Conservation (phyloP, 306 rosid species). For the Prosopis cineraria region DNA sequence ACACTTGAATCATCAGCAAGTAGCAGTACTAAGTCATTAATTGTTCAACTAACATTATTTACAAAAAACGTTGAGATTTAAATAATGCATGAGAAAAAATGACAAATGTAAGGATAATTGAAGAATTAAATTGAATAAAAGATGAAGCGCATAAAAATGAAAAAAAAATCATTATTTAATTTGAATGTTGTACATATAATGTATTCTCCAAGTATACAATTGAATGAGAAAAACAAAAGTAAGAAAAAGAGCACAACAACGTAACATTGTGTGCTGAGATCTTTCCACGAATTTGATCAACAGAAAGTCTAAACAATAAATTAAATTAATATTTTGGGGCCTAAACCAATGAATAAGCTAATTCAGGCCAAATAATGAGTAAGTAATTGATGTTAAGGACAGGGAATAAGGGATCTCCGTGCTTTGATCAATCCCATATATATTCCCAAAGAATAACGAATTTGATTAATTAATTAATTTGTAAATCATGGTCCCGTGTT, state of each 20-base stretch:
- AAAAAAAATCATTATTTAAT: not conserved
- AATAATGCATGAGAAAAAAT: not conserved
- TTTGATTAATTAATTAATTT: not conserved
- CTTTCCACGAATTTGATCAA: not conserved
- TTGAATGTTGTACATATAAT: slow-evolving; percentile 13
- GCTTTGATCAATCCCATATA: slow-evolving; percentile 18
- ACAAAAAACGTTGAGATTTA: not conserved
- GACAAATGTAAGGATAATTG: not conserved
- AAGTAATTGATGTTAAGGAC: slow-evolving; percentile 4
- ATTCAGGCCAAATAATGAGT: slow-evolving; percentile 40
- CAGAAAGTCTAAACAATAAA: not conserved
- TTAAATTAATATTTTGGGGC: slow-evolving; percentile 27
- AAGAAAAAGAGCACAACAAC: not conserved
- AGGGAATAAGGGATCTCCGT: slow-evolving; percentile 29
- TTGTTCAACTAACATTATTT: not conserved
- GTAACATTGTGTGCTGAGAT: not conserved
- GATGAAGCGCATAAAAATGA: not conserved
- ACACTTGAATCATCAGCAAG: not conserved
- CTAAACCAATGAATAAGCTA: slow-evolving; percentile 25
- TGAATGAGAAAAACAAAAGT: not conserved
- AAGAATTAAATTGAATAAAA: not conserved
- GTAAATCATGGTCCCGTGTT: not conserved
- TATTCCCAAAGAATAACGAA: slow-evolving; percentile 25
- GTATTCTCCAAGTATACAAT: slow-evolving; percentile 16
- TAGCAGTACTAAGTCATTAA: not conserved